These are phyloP conservation scores for Hanseniaspora uvarum DNA, from an alignment of 1,139 yeast species.

Conservation along the genomic window DNA sequence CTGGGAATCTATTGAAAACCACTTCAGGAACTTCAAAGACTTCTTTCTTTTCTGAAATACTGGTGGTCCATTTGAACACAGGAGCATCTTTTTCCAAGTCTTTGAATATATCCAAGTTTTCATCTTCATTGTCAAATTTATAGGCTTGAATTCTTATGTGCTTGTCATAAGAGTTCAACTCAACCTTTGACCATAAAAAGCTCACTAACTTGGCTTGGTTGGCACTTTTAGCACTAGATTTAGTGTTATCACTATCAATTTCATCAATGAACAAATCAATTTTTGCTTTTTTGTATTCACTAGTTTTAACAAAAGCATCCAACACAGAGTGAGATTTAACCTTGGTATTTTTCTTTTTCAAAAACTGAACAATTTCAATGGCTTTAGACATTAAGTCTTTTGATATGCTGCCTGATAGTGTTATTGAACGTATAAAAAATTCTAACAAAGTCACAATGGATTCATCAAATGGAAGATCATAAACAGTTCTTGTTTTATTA, in stretches of 20 bases:
- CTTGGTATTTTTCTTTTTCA: not conserved
- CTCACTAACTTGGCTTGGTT: conserved; percentile 1
- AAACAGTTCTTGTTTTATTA: not conserved
- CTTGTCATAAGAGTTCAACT: not conserved
- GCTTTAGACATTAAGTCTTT: not conserved
- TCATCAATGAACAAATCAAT: conserved; percentile 5
- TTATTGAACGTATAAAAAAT: not conserved
- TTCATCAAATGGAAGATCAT: conserved; percentile 7
- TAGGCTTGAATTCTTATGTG: not conserved
- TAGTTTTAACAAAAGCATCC: not conserved
- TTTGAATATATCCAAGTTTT: not conserved
- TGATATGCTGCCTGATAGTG: not conserved
- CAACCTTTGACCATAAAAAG: conserved; percentile 5
- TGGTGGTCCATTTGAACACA: not conserved
- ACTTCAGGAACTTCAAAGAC: not conserved
- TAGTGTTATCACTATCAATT: not conserved
- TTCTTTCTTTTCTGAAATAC: not conserved
- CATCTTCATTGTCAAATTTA: not conserved
- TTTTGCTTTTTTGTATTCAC: not conserved
- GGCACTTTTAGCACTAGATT: not conserved
- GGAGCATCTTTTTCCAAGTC: not conserved
- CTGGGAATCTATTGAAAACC: not conserved
- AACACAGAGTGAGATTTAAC: not conserved
- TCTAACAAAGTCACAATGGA: not conserved
- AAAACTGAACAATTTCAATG: conserved; percentile 6